Evolutionary conservation across 2,329 filamentous ascomycete genomes (phyloP).

Genomic region (Alternaria panax): DNA sequence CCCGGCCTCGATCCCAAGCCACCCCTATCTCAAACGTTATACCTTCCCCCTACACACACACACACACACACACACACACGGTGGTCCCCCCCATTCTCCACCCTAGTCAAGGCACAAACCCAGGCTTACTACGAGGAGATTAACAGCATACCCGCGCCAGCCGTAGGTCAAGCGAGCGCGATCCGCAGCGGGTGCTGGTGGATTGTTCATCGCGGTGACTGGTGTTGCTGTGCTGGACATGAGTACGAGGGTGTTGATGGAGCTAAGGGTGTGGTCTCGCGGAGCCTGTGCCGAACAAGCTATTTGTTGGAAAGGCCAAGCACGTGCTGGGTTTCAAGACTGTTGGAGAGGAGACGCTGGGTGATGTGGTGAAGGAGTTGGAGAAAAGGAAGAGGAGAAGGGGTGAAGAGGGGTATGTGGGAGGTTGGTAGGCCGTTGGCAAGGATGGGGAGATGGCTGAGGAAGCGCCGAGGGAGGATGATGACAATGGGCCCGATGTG

Average conservation of each 20-base stretch:
- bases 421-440: neutral
- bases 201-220: constrained; percentile 20
- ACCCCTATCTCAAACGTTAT: neutral
- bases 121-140: constrained; percentile 30
- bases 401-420: neutral
- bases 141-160: constrained; percentile 13
- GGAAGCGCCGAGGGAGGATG: neutral
- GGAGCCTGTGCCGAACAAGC: constrained; percentile 1
- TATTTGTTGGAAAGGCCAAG: neutral
- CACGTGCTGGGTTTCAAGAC: neutral
- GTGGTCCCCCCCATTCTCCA: neutral
- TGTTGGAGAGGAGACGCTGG: neutral
- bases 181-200: constrained; percentile 15
- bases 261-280: constrained; percentile 18
- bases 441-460: neutral
- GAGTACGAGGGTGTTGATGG: constrained; percentile 15
- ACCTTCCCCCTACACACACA: neutral
- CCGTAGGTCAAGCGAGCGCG: constrained; percentile 1
- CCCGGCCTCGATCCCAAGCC: constrained; percentile 1
- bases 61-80: no score
- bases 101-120: constrained; percentile 6
- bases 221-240: constrained; percentile 2
- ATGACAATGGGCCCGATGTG: neutral
- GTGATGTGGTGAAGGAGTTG: neutral
- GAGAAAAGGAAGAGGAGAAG: neutral